phyloP scores from a whole-genome alignment of 1,284 basidiomycete species.

The Peniophora sp. region DNA sequence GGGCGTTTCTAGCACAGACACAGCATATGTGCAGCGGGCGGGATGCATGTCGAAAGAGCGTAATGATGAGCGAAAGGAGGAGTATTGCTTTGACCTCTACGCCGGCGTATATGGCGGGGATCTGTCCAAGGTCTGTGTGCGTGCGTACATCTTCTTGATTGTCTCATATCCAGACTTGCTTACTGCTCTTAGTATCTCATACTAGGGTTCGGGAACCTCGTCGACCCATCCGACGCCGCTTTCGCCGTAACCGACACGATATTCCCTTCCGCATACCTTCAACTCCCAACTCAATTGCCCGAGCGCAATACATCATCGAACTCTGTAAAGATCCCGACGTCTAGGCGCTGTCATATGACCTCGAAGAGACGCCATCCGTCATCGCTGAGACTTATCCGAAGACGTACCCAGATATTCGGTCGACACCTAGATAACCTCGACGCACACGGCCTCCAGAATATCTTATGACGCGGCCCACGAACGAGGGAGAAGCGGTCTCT shows the following conservation, averaged over 20 bases:
- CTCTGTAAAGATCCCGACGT: constrained; percentile 73
- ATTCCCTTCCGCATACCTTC: constrained; percentile 55
- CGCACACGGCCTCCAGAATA: constrained; percentile 4
- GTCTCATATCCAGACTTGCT: no score
- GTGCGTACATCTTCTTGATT: constrained; percentile 7
- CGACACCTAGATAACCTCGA: constrained; percentile 14
- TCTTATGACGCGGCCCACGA: constrained; percentile 56
- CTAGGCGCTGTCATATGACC: constrained; percentile 70
- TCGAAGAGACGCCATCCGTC: constrained; percentile 57
- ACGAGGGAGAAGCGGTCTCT: constrained; percentile 55
- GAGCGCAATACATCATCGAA: constrained; percentile 61
- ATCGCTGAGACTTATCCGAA: constrained; percentile 45
- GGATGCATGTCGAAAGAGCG: no score
- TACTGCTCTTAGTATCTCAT: no score
- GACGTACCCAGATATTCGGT: background rate
- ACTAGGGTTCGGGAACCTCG: constrained; percentile 57
- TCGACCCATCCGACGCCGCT: constrained; percentile 46
- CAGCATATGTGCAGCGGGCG: no score
- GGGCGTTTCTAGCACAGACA: no score
- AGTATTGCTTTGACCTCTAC: no score
- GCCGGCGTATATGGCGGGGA: constrained; percentile 18
- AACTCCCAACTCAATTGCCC: constrained; percentile 63
- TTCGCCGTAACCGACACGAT: constrained; percentile 53
- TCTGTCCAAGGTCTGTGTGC: constrained; percentile 25
- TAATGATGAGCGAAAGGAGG: no score